Evolutionary conservation across 176 grass and related monocot species (phyloP).

Genomic region (Puccinellia tenuiflora): DNA sequence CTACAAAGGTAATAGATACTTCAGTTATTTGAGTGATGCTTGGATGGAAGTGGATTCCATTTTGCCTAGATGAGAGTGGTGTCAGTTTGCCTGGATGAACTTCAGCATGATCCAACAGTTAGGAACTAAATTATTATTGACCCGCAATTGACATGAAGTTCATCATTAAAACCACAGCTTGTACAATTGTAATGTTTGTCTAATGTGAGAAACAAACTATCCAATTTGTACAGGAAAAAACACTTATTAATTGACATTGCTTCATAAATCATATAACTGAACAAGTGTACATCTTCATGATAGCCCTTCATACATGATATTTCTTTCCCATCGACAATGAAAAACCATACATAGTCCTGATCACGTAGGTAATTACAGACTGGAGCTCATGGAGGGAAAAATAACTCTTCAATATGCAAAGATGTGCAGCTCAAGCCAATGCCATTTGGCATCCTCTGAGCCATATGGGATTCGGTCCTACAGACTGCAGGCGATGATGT

Average conservation of each 20-base stretch:
- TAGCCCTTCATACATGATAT: not conserved
- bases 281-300: not conserved
- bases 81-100: not conserved
- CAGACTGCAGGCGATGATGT: not conserved
- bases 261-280: not conserved
- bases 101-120: not conserved
- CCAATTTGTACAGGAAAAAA: not conserved
- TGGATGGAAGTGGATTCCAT: not conserved
- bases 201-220: not conserved
- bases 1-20: not conserved
- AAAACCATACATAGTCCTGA: not conserved
- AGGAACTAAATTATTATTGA: not conserved
- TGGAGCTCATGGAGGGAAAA: not conserved
- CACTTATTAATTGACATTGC: not conserved
- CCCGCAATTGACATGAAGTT: not conserved
- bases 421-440: not conserved
- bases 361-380: slow-evolving; percentile 20
- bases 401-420: not conserved
- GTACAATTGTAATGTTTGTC: not conserved
- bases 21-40: not conserved
- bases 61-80: not conserved
- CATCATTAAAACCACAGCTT: not conserved
- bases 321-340: not conserved
- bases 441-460: slow-evolving; percentile 9
- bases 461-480: not conserved